These are phyloP conservation scores for Vaccinium vitisidaea DNA, from an alignment of 148 eudicot genomes.

Conservation along the genomic window DNA sequence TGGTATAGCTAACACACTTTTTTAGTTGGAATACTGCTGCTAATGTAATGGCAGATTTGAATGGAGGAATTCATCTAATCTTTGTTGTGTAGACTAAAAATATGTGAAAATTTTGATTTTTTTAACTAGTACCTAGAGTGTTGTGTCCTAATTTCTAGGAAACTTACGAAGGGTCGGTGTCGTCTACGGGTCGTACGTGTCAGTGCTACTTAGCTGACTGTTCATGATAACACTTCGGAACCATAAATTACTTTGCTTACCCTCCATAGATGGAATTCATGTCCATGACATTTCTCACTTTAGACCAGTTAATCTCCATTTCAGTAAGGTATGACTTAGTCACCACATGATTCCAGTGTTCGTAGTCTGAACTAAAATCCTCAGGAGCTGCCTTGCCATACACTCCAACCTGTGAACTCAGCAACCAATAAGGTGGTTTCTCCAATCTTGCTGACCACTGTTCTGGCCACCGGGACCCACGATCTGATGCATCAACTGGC, in stretches of 20 bases:
- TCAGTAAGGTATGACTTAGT: slow-evolving; percentile 48
- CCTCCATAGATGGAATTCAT: slow-evolving; percentile 73
- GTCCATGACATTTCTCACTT: slow-evolving; percentile 66
- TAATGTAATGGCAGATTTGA: neutral
- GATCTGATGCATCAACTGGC: slow-evolving; percentile 40
- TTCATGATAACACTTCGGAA: neutral
- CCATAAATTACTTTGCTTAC: slow-evolving; percentile 33
- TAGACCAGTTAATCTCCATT: slow-evolving; percentile 57
- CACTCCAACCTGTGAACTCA: slow-evolving; percentile 50
- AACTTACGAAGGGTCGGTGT: neutral
- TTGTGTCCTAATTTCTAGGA: neutral
- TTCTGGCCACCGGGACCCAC: slow-evolving; percentile 63
- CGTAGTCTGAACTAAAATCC: slow-evolving; percentile 48
- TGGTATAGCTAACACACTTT: neutral
- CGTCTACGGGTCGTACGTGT: neutral
- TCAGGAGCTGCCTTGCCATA: slow-evolving; percentile 67
- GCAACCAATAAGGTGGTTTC: slow-evolving; percentile 58
- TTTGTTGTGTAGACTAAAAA: no score
- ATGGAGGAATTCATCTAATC: neutral
- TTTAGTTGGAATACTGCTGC: neutral
- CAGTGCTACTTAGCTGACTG: neutral
- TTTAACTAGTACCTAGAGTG: neutral
- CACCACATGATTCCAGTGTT: slow-evolving; percentile 65
- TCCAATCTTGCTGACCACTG: slow-evolving; percentile 50
- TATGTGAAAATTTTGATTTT: neutral